A percentile compares a stretch with the other conserved stretches of the same genome.
phyloP scores from a whole-genome alignment of 768 basidiomycete species.

The Naganishia friedmannii region DNA sequence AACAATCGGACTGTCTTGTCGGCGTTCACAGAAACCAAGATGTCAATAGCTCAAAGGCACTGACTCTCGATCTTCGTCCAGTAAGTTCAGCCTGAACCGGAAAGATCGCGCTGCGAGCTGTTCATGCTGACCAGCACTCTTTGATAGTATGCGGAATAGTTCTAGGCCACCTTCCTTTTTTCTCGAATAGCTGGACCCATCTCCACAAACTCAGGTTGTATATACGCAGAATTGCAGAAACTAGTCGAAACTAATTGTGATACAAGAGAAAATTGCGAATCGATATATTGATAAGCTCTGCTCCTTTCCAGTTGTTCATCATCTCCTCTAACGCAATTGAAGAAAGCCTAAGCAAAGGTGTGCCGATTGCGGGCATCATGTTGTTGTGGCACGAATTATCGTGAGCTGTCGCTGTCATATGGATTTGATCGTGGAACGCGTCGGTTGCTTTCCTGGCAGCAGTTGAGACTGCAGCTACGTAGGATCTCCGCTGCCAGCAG shows the following conservation, averaged over 20 bases:
- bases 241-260: conserved; percentile 1
- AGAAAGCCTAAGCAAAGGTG: too few relatives aligned
- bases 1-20: conserved; percentile 82
- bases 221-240: neutral
- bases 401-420: too few relatives aligned
- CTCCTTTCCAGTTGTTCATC: too few relatives aligned
- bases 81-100: conserved; percentile 14
- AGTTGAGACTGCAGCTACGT: too few relatives aligned
- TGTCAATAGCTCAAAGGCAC: conserved; percentile 81
- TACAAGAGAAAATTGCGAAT: neutral
- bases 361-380: too few relatives aligned
- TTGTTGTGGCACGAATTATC: too few relatives aligned
- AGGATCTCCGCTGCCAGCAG: too few relatives aligned
- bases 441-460: too few relatives aligned
- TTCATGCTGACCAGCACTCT: neutral
- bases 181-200: too few relatives aligned
- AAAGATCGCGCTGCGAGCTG: neutral
- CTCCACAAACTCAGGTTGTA: neutral
- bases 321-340: too few relatives aligned
- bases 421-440: too few relatives aligned
- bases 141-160: conserved; percentile 1
- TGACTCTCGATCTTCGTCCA: conserved; percentile 76
- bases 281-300: neutral
- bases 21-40: conserved; percentile 94
- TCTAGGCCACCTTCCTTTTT: too few relatives aligned